Base-by-base conservation (phyloP, 768 basidiomycete genomes). In the Pleurotus eryngii region DNA sequence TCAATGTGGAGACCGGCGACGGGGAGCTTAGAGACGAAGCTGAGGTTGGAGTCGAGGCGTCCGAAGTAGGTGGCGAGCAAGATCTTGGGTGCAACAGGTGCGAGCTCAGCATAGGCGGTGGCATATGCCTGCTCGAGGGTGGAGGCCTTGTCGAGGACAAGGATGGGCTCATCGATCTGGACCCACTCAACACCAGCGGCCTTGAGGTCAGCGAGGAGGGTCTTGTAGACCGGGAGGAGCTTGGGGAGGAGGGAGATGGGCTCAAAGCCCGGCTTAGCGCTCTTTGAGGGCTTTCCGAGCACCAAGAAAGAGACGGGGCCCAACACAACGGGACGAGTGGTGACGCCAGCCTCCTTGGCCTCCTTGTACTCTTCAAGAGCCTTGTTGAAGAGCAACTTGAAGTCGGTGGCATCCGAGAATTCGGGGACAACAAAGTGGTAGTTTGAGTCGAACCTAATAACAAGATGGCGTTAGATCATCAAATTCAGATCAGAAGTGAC, bases 341-440 rank as follows among this genome's bases (percentile, higher is more conserved):
- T 76, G 69, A 98, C 77, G 61, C 97, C 97, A 61, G 84, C 83
- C 45, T 79, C 89, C 80, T 96, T 87, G 57, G 97, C 97, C 79
- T 99, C 97, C 62, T 89, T 86, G 81, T 84, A 98, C 72, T 97
- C 93, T 66, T 88, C 87, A 59, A 98, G 84, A 47, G 90, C 86
- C 81, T 98, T 97, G 89, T 96, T 96, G 78, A 86, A 87, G 78
- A 89, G 84, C 70, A 99, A 80, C 77, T 96, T 94, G 86, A 98
- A 98, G 63, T 96, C 86, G 27, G 88, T 90, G 66, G 83, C 78
- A 54, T 92, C 89, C 7, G 91, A 91, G 74, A 97, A 85, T 77
- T 97, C 97, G 56, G 95, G 95, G 59, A 98, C 97, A 73, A 98
- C 95, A 69, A 87, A 95, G 80, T 98, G 95, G 81, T 97, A 98